These are phyloP conservation scores for Micractinium conductrix DNA, from an alignment of 139 green algal species.

Conservation along the genomic window DNA sequence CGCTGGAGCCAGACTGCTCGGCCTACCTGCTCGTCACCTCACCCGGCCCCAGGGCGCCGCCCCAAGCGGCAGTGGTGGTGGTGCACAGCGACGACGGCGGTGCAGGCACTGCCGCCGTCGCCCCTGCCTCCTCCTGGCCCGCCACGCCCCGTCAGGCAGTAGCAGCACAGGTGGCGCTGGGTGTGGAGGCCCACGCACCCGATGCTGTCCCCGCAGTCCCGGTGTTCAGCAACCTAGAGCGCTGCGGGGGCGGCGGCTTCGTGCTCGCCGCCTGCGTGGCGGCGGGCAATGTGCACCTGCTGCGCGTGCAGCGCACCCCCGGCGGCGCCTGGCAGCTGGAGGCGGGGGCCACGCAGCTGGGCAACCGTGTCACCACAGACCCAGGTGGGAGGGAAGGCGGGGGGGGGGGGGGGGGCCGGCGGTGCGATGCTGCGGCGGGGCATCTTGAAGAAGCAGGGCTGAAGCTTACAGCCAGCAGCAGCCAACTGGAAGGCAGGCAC, in stretches of 20 bases:
- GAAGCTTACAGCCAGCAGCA: too few relatives aligned
- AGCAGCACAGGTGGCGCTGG: background rate
- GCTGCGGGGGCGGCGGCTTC: background rate
- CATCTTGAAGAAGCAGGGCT: too few relatives aligned
- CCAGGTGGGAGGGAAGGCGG: background rate
- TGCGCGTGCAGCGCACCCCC: background rate
- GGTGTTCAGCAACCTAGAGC: constrained; percentile 8
- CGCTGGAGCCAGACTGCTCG: background rate
- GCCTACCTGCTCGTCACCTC: constrained; percentile 16
- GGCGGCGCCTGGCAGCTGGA: background rate
- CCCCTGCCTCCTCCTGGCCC: too few relatives aligned
- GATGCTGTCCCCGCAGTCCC: background rate
- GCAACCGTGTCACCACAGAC: background rate
- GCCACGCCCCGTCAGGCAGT: background rate
- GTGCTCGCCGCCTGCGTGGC: constrained; percentile 1
- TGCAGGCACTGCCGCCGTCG: too few relatives aligned
- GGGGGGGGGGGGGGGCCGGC: too few relatives aligned
- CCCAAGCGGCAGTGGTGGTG: background rate
- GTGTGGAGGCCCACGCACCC: too few relatives aligned
- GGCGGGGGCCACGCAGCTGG: background rate
- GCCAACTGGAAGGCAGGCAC: too few relatives aligned
- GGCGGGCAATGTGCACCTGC: constrained; percentile 2
- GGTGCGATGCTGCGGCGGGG: too few relatives aligned
- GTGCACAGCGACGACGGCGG: background rate
- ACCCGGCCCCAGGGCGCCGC: background rate